phyloP scores from a whole-genome alignment of 352 stramenopile species.

The Thalassiosira mediterranea region DNA sequence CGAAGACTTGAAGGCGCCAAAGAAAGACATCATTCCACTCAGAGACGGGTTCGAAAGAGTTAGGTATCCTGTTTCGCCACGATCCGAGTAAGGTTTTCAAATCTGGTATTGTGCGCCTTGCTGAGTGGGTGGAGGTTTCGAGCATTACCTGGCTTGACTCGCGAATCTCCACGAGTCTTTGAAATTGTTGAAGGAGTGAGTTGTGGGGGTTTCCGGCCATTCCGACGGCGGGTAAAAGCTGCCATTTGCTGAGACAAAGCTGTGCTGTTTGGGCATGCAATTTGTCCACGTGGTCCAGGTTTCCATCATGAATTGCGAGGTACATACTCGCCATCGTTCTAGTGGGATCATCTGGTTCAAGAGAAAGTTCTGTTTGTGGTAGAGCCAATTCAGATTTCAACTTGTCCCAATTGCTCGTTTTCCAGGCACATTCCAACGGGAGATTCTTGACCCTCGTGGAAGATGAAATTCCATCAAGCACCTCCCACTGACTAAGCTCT shows the following conservation, averaged over 20 bases:
- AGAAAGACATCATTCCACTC: slow-evolving; percentile 82
- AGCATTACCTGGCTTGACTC: slow-evolving; percentile 85
- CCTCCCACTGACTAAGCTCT: slow-evolving; percentile 76
- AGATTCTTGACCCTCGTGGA: slow-evolving; percentile 54
- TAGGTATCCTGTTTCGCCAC: slow-evolving; percentile 81
- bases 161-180: slow-evolving; percentile 83
- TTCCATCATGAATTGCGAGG: slow-evolving; percentile 80
- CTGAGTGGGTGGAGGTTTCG: slow-evolving; percentile 76
- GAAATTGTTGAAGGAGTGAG: slow-evolving; percentile 78
- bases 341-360: slow-evolving; percentile 72
- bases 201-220: slow-evolving; percentile 66
- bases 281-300: slow-evolving; percentile 81
- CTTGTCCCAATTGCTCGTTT: slow-evolving; percentile 80
- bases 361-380: slow-evolving; percentile 61
- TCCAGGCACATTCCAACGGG: slow-evolving; percentile 82
- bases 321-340: slow-evolving; percentile 84
- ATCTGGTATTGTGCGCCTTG: slow-evolving; percentile 77
- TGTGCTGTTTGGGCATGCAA: slow-evolving; percentile 80
- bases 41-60: slow-evolving; percentile 76
- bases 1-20: slow-evolving; percentile 84
- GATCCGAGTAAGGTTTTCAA: slow-evolving; percentile 80
- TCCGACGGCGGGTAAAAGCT: slow-evolving; percentile 70
- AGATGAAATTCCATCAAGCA: slow-evolving; percentile 79
- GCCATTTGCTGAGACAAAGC: slow-evolving; percentile 78
- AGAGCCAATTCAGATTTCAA: slow-evolving; percentile 62